Evolutionary conservation across 2,329 filamentous ascomycete genomes (phyloP), one percentile per base, ranked within the genome.

Genomic region (Colletotrichum navitas): DNA sequence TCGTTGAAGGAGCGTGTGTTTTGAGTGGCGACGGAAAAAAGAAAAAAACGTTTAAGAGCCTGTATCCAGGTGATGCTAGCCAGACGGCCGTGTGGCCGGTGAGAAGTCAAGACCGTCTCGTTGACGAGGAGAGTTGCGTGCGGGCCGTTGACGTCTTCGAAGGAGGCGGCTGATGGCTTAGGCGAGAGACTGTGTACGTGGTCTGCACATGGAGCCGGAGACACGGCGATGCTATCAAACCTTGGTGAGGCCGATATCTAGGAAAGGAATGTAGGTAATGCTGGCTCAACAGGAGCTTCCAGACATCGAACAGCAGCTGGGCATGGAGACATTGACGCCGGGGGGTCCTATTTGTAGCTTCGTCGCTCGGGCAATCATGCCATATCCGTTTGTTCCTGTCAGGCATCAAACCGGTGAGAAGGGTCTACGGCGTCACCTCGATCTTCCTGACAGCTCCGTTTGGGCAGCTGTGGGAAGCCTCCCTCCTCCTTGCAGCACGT

Each of bases 401-500:
- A 59, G 65, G 59, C 64, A 60, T 59, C 68, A 71, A 71, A 24
- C 16, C 26, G 52, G 62, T 18, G 62, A 59, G 12, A 29, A n/a
- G 43, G 39, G 4, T 26, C 24, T 18, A 26, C 65, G 65, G 68
- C 59, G 39, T 63, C 41, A 71, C 68, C 39, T 71, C 68, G 68
- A 66, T 63, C 39, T 18, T 59, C 63, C 54, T 36, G 52, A 55
- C 65, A 68, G 26, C 26, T 26, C 36, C 45, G 65, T 68, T 63
- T 29, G 32, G 45, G 26, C 32, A 52, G 47, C 64, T 60, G 65
- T 71, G 43, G 68, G 64, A 63, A 68, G 52, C 64, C 65, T 59
- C 14, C 39, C 12, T 11, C n/a, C 14, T 54, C 55, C 21, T 52
- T 66, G 47, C 36, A 12, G 24, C 43, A 63, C 58, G 36, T 59